Base-by-base conservation (phyloP, 805 yeast species). In the Sugiyamaella valdiviana region DNA sequence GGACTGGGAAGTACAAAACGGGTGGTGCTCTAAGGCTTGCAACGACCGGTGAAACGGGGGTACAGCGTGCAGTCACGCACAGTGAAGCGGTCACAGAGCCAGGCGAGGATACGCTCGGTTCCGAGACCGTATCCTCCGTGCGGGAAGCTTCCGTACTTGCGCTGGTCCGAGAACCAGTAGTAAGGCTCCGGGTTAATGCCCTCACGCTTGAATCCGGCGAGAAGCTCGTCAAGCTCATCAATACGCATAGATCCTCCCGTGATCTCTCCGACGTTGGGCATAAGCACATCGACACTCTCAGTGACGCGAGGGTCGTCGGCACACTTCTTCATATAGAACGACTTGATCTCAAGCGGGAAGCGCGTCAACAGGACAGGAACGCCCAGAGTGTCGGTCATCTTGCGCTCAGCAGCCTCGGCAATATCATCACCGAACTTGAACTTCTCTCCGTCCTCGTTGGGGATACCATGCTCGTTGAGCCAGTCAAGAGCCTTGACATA, bases 191-290 rank as follows among this genome's bases (percentile, higher is more conserved):
- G 76, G 65, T 81, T 82, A 62, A 93, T 86, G 50, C 82, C 82
- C 74, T 93, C 99, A 72, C 97, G 86, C 72, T 83, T 82, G 77
- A 91, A 85, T 45, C 96, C 97, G 42, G 80, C 95, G 60, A 85
- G 66, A 60, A 93, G 76, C 69, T 91, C 98, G 39, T 87, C 88
- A 51, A 77, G 71, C 61, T 80, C 79, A 54, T 77, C 80, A 57
- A 88, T 89, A 79, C 99, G 90, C 99, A 93, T 93, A 42, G 98
- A 91, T 51, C 99, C 99, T 69, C 99, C 99, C 41, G 95, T 87
- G 63, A 93, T 85, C 73, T 93, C 99, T 66, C 99, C 99, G 51
- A 93, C 99, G 60, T 87, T 91, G 61, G 99, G 99, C 96, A 93
- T 90, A 66, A 93, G 77, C 35, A 93, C 96, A 70, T 93, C 99